Percentiles rank a stretch among this genome's conserved stretches.
Conservation (phyloP, 352 stramenopile genomes). For the Pythium rishiriense region DNA sequence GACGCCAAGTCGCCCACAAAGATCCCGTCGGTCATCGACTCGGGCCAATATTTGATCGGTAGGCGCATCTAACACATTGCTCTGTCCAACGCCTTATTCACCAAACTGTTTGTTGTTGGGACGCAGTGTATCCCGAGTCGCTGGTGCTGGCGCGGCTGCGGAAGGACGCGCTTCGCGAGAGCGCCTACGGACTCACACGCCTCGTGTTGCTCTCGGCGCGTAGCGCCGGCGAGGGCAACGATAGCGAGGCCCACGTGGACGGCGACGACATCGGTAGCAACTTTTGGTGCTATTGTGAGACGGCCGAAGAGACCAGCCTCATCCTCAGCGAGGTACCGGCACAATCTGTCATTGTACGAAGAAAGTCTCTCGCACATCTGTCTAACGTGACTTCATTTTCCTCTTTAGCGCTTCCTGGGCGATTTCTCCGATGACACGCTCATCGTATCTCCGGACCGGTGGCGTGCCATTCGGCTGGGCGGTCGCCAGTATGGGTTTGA, state of each 20-base stretch:
- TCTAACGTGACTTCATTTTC: background rate
- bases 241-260: background rate
- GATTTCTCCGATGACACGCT: conserved; percentile 73
- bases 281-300: conserved; percentile 88
- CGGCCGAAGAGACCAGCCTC: conserved; percentile 79
- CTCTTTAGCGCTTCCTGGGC: conserved; percentile 42
- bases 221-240: background rate
- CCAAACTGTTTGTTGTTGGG: background rate
- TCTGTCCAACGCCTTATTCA: background rate
- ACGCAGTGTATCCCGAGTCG: conserved; percentile 68
- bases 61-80: background rate
- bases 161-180: conserved; percentile 72
- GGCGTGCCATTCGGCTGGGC: conserved; percentile 84
- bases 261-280: conserved; percentile 24
- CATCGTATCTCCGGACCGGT: conserved; percentile 83
- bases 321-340: conserved; percentile 63
- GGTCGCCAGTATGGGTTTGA: conserved; percentile 82
- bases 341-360: background rate
- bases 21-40: conserved; percentile 43
- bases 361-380: background rate
- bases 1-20: conserved; percentile 13
- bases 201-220: conserved; percentile 58
- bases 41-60: conserved; percentile 80
- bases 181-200: conserved; percentile 78
- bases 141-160: conserved; percentile 76